phyloP scores from a whole-genome alignment of 345 rosid species.

The Brassica rapa region DNA sequence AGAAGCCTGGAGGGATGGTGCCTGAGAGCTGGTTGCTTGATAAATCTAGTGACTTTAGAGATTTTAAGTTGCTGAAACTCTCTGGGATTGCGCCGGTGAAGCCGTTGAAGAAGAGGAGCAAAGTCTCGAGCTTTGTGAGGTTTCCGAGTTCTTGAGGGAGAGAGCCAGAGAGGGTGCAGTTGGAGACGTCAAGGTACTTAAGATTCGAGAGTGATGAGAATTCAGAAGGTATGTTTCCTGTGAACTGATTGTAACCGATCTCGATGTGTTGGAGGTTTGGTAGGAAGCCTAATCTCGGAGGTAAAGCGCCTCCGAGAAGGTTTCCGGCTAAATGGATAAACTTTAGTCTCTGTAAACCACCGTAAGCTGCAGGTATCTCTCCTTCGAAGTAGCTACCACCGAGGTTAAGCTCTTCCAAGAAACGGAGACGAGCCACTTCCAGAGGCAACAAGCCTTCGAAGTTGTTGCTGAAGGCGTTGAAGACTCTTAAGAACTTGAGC shows the following conservation, averaged over 20 bases:
- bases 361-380: slow-evolving; percentile 65
- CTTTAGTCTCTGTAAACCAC: slow-evolving; percentile 56
- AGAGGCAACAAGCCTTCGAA: slow-evolving; percentile 68
- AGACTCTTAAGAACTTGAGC: slow-evolving; percentile 60
- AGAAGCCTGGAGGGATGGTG: slow-evolving; percentile 55
- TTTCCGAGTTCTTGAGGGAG: slow-evolving; percentile 63
- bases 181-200: slow-evolving; percentile 66
- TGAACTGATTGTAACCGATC: slow-evolving; percentile 71
- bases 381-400: slow-evolving; percentile 94
- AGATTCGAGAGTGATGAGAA: slow-evolving; percentile 55
- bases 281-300: slow-evolving; percentile 63
- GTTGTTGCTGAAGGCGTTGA: slow-evolving; percentile 80
- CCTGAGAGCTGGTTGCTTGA: slow-evolving; percentile 76
- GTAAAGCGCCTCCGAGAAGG: slow-evolving; percentile 58
- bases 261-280: slow-evolving; percentile 64
- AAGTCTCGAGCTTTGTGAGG: slow-evolving; percentile 55
- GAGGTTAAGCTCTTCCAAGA: slow-evolving; percentile 80
- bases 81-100: slow-evolving; percentile 70
- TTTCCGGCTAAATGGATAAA: slow-evolving; percentile 76
- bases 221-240: slow-evolving; percentile 68
- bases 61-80: slow-evolving; percentile 52
- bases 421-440: slow-evolving; percentile 55
- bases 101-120: slow-evolving; percentile 59
- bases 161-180: slow-evolving; percentile 63
- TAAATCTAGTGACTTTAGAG: slow-evolving; percentile 61